Evolutionary conservation across 2,329 filamentous ascomycete genomes (phyloP), one percentile per base, ranked within the genome.

Genomic region (Aspergillus sp.): DNA sequence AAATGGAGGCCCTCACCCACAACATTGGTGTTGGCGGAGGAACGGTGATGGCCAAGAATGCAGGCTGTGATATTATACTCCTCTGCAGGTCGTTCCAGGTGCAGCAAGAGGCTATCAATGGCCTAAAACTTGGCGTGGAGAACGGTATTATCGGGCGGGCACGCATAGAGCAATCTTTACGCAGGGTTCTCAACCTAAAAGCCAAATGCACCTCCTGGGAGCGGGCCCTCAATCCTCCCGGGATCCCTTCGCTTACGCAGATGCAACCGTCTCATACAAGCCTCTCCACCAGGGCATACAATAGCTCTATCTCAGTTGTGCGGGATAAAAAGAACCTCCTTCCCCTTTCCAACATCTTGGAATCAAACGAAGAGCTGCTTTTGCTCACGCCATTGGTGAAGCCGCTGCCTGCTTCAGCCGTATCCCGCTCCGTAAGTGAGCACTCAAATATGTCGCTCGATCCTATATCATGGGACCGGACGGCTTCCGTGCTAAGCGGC

Each of bases 21-120:
- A 96, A 97, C 69, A 95, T 98, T 53, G 94, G 94, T n/a, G 92
- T 99, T 17, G 92, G 94, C 67, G 94, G 95, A 43, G 95, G 95
- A 12, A 97, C 94, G 0, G 92, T 98, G 68, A 97, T 97, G 92
- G 95, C 95, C 3, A 91, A 97, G 54, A 95, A 97, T 74, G 94
- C 95, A 32, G 95, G 95, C 13, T 98, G 95, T 72, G 95, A 99
- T 74, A 81, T 98, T 56, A 87, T 97, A 5, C 84, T 97, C 5
- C 85, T 97, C 1, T 98, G 93, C 70, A 88, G 92, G 48, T 92
- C 92, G 5, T 96, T 92, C 68, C 88, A 91, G 39, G 89, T 94
- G 19, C 93, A 98, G 74, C 87, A 95, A 65, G 94, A 98, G 76
- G 94, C 93, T 7, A 91, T 99, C 70, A 91, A 90, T 38, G 94